Percentiles rank a stretch among this genome's conserved stretches.
Conservation (phyloP, 345 rosid genomes). For the Rubroshorea leprosula region DNA sequence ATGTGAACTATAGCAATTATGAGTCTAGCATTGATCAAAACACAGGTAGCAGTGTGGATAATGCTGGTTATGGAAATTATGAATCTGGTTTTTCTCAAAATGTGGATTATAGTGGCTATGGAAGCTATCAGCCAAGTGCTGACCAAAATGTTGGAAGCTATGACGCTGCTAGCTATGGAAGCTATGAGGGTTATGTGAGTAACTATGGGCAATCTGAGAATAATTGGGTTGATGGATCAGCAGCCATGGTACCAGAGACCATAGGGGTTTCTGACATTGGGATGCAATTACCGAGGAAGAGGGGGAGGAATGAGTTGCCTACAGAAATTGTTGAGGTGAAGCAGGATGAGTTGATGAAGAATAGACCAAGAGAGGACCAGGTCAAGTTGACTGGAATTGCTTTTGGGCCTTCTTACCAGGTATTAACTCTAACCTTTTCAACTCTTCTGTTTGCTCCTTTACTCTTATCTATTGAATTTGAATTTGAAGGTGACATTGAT, state of each 20-base stretch:
- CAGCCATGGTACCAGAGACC: conserved; percentile 25
- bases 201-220: conserved; percentile 25
- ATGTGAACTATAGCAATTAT: conserved; percentile 16
- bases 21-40: conserved; percentile 21
- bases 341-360: conserved; percentile 92
- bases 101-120: conserved; percentile 18
- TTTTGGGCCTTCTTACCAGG: conserved; percentile 94
- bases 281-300: conserved; percentile 47
- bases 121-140: conserved; percentile 18
- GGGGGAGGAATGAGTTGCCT: conserved; percentile 66
- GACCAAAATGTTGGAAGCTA: conserved; percentile 26
- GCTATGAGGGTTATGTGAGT: conserved; percentile 33
- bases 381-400: conserved; percentile 85
- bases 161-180: conserved; percentile 28
- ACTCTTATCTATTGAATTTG: conserved; percentile 6
- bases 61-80: conserved; percentile 13
- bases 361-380: conserved; percentile 86
- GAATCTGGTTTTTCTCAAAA: conserved; percentile 18
- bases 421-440: conserved; percentile 17
- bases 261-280: conserved; percentile 27
- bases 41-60: conserved; percentile 10
- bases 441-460: conserved; percentile 6
- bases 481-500: background rate
- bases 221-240: conserved; percentile 34
- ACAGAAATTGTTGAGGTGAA: conserved; percentile 79